A percentile compares a stretch with the other conserved stretches of the same genome.
Evolutionary conservation across 805 yeast genomes (phyloP).

Genomic region (Danielia reshetovae): DNA sequence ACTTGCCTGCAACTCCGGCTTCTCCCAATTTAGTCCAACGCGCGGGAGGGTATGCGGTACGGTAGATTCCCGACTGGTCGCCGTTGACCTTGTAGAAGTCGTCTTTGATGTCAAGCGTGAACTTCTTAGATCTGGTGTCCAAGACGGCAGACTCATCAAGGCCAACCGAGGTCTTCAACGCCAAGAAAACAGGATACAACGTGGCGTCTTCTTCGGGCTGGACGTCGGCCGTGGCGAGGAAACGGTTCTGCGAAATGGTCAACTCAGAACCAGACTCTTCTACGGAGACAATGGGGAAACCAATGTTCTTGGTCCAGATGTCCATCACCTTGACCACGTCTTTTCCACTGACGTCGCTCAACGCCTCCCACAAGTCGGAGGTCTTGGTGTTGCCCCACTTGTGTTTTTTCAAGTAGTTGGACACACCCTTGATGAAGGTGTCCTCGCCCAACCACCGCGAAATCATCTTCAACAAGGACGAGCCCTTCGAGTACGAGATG

Average conservation of each 20-base stretch:
- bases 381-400: slow-evolving; percentile 76
- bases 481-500: slow-evolving; percentile 79
- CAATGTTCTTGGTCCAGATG: slow-evolving; percentile 76
- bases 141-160: slow-evolving; percentile 58
- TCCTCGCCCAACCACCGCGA: slow-evolving; percentile 78
- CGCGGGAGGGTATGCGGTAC: slow-evolving; percentile 65
- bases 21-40: slow-evolving; percentile 68
- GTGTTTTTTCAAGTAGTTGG: slow-evolving; percentile 70
- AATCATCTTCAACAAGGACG: slow-evolving; percentile 75
- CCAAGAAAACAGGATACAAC: slow-evolving; percentile 66
- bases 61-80: slow-evolving; percentile 70
- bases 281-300: slow-evolving; percentile 71
- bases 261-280: slow-evolving; percentile 43
- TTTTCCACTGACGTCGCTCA: slow-evolving; percentile 65
- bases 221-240: slow-evolving; percentile 73
- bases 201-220: slow-evolving; percentile 68
- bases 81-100: slow-evolving; percentile 69
- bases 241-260: slow-evolving; percentile 66
- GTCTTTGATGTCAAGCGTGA: slow-evolving; percentile 36
- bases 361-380: slow-evolving; percentile 71
- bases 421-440: slow-evolving; percentile 72
- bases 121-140: slow-evolving; percentile 36
- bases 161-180: slow-evolving; percentile 56
- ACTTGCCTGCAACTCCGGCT: slow-evolving; percentile 51
- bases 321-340: slow-evolving; percentile 73